These are phyloP conservation scores for Cardamine resedifolia DNA, from an alignment of 345 rosid species.

Conservation along the genomic window DNA sequence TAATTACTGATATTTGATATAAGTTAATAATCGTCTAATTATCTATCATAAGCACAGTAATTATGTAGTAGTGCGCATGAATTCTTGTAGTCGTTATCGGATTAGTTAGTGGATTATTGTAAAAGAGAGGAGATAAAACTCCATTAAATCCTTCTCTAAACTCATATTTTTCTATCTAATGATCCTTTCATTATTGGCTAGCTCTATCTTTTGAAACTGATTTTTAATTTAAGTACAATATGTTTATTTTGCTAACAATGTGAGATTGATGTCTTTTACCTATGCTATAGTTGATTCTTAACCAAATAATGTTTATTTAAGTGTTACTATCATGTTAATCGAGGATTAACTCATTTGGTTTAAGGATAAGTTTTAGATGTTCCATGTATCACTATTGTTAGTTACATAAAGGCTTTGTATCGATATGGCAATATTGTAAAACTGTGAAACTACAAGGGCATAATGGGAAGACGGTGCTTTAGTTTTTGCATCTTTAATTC, in stretches of 20 bases:
- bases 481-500: not conserved
- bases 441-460: not conserved
- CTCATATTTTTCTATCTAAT: not conserved
- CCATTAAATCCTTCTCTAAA: not conserved
- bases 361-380: not conserved
- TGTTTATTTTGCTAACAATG: too few relatives aligned
- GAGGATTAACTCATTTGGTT: not conserved
- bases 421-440: conserved; percentile 1
- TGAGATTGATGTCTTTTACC: too few relatives aligned
- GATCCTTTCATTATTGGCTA: not conserved
- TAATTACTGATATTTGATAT: not conserved
- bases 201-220: not conserved
- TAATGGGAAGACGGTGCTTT: not conserved
- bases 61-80: not conserved
- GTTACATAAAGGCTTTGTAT: too few relatives aligned
- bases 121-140: not conserved
- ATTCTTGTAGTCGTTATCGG: not conserved
- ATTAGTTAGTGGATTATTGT: not conserved
- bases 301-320: not conserved
- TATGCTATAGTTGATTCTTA: too few relatives aligned
- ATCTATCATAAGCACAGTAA: not conserved
- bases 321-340: not conserved
- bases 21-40: not conserved
- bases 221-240: too few relatives aligned
- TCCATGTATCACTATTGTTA: too few relatives aligned